Evolutionary conservation across 1,284 basidiomycete species (phyloP), one percentile per base, ranked within the genome.

Genomic region (Rhodotorula sp.): DNA sequence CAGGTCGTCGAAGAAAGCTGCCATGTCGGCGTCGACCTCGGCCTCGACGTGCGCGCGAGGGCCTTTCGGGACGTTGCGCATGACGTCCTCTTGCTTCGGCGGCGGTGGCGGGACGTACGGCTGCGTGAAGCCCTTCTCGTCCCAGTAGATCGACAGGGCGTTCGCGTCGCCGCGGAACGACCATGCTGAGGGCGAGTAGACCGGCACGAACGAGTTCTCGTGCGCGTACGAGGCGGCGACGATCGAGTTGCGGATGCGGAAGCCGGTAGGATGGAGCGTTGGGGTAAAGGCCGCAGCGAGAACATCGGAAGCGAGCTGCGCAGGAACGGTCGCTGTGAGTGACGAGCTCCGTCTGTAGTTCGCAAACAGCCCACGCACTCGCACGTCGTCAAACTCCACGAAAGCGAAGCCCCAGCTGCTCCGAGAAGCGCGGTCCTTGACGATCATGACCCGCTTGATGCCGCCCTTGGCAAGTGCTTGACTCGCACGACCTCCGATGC

Each of bases 341-440:
- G 34, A 34, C 34, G 34, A 34, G 34, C 34, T 34, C 34, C 34
- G 34, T 34, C 34, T 34, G 34, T 34, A 34, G 34, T 34, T 34
- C 34, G 34, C 34, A 34, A 5, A 41, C 34, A 3, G 56, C 19
- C 4, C 17, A 56, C 62, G 62, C 14, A 61, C 57, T 13, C 64
- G 63, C 12, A 89, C 81, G 74, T 93, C 91, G 45, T 90, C 84
- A 77, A 96, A 91, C 79, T 97, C 92, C 19, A 95, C 90, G 79
- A 97, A 97, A 0, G 91, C 89, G 80, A 93, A 95, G 21, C 94
- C 91, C 86, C 92, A 93, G 79, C 91, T 92, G 3, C 88, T 88
- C 83, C 89, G 85, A 0, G 90, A 90, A 13, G 87, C 85, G 79
- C 90, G 89, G 82, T 97, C 93, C 80, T 92, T 91, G 81, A 95